Percentiles rank a stretch among this genome's conserved stretches.
Conservation (phyloP, 495 filamentous ascomycete species). For the Achaetomiella virescens region DNA sequence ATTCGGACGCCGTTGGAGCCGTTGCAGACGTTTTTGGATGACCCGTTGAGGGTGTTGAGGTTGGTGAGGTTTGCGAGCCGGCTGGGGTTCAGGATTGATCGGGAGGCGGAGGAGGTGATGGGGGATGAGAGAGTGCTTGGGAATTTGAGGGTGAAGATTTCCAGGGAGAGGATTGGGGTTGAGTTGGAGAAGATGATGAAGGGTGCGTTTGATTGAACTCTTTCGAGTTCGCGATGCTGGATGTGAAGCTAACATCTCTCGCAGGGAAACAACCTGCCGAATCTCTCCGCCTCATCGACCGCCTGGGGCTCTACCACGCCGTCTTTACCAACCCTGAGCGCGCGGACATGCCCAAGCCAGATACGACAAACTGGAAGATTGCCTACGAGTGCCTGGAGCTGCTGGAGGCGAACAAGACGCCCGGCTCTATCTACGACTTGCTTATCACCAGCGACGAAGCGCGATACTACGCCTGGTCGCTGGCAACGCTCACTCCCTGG, state of each 20-base stretch:
- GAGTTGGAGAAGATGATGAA: slow-evolving; percentile 89
- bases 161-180: slow-evolving; percentile 73
- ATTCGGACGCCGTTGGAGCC: slow-evolving; percentile 87
- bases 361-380: slow-evolving; percentile 37
- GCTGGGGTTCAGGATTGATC: slow-evolving; percentile 70
- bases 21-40: slow-evolving; percentile 88
- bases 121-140: slow-evolving; percentile 61
- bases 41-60: slow-evolving; percentile 84
- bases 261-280: slow-evolving; percentile 63
- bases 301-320: slow-evolving; percentile 66
- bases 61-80: slow-evolving; percentile 85
- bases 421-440: slow-evolving; percentile 42
- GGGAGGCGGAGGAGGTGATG: slow-evolving; percentile 66
- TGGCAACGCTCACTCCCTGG: slow-evolving; percentile 74
- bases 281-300: slow-evolving; percentile 66
- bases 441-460: slow-evolving; percentile 57
- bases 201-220: slow-evolving; percentile 52
- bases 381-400: slow-evolving; percentile 48
- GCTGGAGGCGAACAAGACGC: slow-evolving; percentile 43
- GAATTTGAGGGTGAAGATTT: slow-evolving; percentile 83
- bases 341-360: slow-evolving; percentile 29
- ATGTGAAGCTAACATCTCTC: no score
- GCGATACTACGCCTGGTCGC: slow-evolving; percentile 64
- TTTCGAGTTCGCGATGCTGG: no score
- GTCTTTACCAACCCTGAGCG: slow-evolving; percentile 68